phyloP scores from a whole-genome alignment of 1,284 basidiomycete species.

The Cutaneotrichosporon sp. region DNA sequence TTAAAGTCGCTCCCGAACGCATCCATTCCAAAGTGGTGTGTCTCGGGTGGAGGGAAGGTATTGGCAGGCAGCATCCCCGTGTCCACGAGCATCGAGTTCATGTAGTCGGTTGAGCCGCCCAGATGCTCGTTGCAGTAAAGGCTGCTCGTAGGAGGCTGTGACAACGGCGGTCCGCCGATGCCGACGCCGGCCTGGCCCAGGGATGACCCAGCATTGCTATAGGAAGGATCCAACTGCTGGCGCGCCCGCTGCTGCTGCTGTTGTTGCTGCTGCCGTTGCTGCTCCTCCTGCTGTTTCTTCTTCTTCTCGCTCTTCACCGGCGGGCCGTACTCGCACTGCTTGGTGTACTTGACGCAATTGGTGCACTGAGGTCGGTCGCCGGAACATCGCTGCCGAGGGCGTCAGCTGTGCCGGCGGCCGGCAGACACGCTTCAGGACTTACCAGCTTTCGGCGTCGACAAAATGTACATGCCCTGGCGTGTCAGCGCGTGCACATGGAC shows the following conservation, averaged over 20 bases:
- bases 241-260: neutral
- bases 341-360: constrained; percentile 38
- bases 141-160: too few species aligned
- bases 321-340: constrained; percentile 34
- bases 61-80: neutral
- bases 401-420: neutral
- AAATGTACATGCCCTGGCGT: constrained; percentile 37
- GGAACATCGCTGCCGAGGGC: constrained; percentile 31
- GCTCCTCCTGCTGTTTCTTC: neutral
- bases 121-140: too few species aligned
- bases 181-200: neutral
- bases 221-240: neutral
- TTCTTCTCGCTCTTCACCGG: constrained; percentile 12
- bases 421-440: constrained; percentile 2
- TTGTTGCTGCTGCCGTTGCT: neutral
- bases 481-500: neutral
- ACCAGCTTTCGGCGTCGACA: constrained; percentile 40
- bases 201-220: neutral
- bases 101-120: neutral
- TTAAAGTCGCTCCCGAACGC: constrained; percentile 1
- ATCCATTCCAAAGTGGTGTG: neutral
- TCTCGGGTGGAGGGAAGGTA: too few species aligned
- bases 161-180: too few species aligned
- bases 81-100: constrained; percentile 1
- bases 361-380: constrained; percentile 33